Conservation (phyloP, 495 filamentous ascomycete genomes). For the Xylaria sp. region DNA sequence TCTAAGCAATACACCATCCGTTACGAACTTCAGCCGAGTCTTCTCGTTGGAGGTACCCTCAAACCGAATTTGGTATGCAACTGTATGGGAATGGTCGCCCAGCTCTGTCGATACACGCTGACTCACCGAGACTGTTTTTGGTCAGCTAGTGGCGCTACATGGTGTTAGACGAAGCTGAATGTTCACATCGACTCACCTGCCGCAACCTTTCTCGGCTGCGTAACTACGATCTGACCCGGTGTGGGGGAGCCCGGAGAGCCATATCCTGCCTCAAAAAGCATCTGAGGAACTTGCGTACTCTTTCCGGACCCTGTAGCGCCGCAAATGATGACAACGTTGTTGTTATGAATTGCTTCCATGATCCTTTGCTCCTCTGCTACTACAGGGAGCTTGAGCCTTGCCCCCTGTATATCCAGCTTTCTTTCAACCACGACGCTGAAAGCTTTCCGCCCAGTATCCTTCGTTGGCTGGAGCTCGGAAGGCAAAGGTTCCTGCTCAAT, state of each 20-base stretch:
- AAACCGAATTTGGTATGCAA: conserved; percentile 95
- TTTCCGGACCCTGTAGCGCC: conserved; percentile 97
- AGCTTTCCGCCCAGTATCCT: conserved; percentile 70
- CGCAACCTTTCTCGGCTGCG: conserved; percentile 84
- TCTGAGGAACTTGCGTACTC: conserved; percentile 96
- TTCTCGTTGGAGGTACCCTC: conserved; percentile 82
- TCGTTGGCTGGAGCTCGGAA: conserved; percentile 70
- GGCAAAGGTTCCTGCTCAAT: conserved; percentile 79
- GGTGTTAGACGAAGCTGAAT: background rate
- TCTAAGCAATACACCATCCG: conserved; percentile 92
- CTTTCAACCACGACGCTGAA: conserved; percentile 78
- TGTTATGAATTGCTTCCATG: conserved; percentile 95
- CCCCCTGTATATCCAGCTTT: conserved; percentile 73
- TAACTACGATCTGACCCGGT: conserved; percentile 92
- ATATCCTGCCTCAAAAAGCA: conserved; percentile 92
- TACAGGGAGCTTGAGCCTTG: conserved; percentile 82
- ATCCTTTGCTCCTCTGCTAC: conserved; percentile 96
- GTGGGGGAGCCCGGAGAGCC: conserved; percentile 77
- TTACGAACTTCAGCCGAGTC: conserved; percentile 99
- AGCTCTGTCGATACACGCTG: conserved; percentile 82
- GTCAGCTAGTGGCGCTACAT: conserved; percentile 70
- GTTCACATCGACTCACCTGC: conserved; percentile 15
- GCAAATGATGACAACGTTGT: conserved; percentile 88
- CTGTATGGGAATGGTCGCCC: conserved; percentile 68
- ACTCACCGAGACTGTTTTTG: conserved; percentile 55